Percentiles rank a stretch among this genome's conserved stretches.
Conservation (phyloP, 225 moss, liverwort and hornwort species). For the Bryum argenteum region DNA sequence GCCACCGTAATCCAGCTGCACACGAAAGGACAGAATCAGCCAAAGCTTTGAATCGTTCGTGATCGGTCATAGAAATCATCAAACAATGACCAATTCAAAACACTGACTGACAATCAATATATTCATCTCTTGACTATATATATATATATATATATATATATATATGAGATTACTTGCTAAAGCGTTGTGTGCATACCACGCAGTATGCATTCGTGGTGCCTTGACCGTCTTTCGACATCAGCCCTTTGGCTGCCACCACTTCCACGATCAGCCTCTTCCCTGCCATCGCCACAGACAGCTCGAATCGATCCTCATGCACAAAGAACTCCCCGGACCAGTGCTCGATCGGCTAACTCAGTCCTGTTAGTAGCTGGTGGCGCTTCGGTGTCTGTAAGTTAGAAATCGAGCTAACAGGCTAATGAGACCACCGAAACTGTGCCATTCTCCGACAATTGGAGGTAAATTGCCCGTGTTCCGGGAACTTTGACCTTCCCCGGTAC, state of each 20-base stretch:
- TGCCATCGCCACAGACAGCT: background rate
- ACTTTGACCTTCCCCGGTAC: background rate
- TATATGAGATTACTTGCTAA: too few relatives aligned
- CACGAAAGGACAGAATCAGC: background rate
- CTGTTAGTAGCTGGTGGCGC: too few relatives aligned
- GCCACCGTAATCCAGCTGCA: slow-evolving; percentile 72
- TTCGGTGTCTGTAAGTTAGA: too few relatives aligned
- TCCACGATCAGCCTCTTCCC: slow-evolving; percentile 38
- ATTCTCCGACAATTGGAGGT: background rate
- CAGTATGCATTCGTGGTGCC: slow-evolving; percentile 47
- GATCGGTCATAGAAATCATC: background rate
- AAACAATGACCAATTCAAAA: slow-evolving; percentile 6
- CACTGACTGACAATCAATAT: background rate
- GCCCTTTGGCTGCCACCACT: slow-evolving; percentile 43
- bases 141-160: too few relatives aligned
- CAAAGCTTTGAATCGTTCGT: background rate
- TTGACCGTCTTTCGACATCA: slow-evolving; percentile 46
- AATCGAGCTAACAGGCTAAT: too few relatives aligned
- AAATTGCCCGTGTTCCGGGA: background rate
- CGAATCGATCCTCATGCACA: too few relatives aligned
- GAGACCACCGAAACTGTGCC: background rate
- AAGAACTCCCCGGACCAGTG: too few relatives aligned
- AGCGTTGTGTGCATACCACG: slow-evolving; percentile 44
- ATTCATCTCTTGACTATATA: too few relatives aligned
- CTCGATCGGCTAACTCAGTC: too few relatives aligned